These are phyloP conservation scores for Pythium insidiosum DNA, from an alignment of 352 stramenopile genomes.

Conservation along the genomic window DNA sequence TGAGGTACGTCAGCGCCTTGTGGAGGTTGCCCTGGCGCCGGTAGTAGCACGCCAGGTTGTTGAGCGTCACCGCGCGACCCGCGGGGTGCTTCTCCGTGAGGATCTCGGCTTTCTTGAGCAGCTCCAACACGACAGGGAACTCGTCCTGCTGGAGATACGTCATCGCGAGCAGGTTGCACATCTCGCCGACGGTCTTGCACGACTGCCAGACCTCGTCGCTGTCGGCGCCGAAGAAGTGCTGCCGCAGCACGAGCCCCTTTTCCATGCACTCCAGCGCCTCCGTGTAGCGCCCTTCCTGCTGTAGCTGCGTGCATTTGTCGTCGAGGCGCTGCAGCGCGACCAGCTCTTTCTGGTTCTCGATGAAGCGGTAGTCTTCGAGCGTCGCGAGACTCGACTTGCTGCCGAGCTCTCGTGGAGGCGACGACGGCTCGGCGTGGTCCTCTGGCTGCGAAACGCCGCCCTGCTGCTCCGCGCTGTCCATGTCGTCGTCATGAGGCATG, in stretches of 20 bases:
- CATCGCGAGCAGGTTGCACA: constrained; percentile 95
- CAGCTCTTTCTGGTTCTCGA: constrained; percentile 81
- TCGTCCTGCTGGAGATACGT: constrained; percentile 93
- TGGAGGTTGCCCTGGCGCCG: constrained; percentile 87
- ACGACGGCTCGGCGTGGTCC: constrained; percentile 4
- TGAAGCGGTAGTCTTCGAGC: constrained; percentile 31
- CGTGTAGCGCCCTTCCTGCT: constrained; percentile 89
- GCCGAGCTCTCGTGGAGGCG: no score
- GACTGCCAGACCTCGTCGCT: constrained; percentile 86
- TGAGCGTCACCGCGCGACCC: constrained; percentile 87
- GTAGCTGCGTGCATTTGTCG: constrained; percentile 85
- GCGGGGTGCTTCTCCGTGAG: constrained; percentile 82
- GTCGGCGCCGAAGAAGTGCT: constrained; percentile 91
- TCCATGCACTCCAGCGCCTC: constrained; percentile 93
- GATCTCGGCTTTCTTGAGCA: constrained; percentile 94
- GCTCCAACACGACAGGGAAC: constrained; percentile 86
- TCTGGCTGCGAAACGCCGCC: not conserved
- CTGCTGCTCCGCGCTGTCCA: constrained; percentile 27
- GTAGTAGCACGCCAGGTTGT: constrained; percentile 94
- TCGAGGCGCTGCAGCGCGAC: constrained; percentile 86
- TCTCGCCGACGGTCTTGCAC: constrained; percentile 91
- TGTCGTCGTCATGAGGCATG: constrained; percentile 8
- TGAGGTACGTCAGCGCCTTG: constrained; percentile 88
- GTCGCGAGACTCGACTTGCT: no score
- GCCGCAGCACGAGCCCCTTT: constrained; percentile 86